A percentile compares a stretch with the other conserved stretches of the same genome.
phyloP scores from a whole-genome alignment of 2,329 filamentous ascomycete species.

The Raffaelea deltoideospora region DNA sequence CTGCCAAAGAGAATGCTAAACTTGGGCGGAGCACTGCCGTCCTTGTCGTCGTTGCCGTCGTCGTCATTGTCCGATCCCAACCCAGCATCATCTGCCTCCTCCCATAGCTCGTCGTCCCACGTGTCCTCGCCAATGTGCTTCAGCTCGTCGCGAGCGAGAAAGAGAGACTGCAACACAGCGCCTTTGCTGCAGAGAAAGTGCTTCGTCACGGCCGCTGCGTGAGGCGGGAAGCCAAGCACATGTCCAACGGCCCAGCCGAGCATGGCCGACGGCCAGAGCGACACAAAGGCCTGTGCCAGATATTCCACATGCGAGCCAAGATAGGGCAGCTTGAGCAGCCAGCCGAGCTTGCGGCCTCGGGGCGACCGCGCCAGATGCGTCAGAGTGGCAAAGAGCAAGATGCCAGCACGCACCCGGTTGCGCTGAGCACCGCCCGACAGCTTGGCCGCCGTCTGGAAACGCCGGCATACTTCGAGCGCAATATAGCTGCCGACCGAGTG shows the following conservation, averaged over 20 bases:
- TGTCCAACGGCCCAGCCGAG: slow-evolving; percentile 25
- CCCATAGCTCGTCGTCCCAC: slow-evolving; percentile 47
- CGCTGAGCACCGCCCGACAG: slow-evolving; percentile 4
- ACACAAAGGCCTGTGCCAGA: slow-evolving; percentile 25
- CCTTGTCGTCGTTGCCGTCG: not conserved
- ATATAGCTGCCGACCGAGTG: slow-evolving; percentile 66
- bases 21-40: slow-evolving; percentile 24
- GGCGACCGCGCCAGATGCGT: slow-evolving; percentile 52
- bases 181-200: slow-evolving; percentile 39
- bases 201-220: slow-evolving; percentile 33
- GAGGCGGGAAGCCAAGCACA: slow-evolving; percentile 29
- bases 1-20: slow-evolving; percentile 46
- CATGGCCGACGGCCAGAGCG: slow-evolving; percentile 24
- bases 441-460: slow-evolving; percentile 23
- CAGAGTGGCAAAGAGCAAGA: slow-evolving; percentile 62
- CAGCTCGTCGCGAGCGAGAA: slow-evolving; percentile 46
- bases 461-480: slow-evolving; percentile 49
- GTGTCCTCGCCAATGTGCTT: slow-evolving; percentile 38
- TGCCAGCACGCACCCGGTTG: slow-evolving; percentile 31
- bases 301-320: slow-evolving; percentile 25
- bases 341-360: slow-evolving; percentile 36
- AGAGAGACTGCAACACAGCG: slow-evolving; percentile 43
- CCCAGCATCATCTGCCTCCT: slow-evolving; percentile 13
- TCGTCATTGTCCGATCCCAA: not conserved
- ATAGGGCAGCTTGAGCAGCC: slow-evolving; percentile 25